A percentile compares a stretch with the other conserved stretches of the same genome.
These are phyloP conservation scores for Lathyrus tuberosus DNA, from an alignment of 306 rosid species.

Conservation along the genomic window DNA sequence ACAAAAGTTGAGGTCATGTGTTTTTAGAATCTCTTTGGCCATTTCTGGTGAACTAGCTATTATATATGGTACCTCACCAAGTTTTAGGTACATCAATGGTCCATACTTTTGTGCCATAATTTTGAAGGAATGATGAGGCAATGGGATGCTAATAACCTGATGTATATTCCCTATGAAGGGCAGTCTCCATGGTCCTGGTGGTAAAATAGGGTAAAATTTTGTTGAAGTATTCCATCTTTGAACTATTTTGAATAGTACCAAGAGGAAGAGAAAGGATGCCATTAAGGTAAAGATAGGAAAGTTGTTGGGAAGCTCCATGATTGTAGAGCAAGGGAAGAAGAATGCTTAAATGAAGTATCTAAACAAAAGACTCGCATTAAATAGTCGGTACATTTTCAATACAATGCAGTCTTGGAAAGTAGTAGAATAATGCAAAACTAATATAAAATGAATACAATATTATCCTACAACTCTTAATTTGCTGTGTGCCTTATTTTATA, in stretches of 20 bases:
- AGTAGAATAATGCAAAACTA: no score
- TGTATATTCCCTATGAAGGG: slow-evolving; percentile 36
- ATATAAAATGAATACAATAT: no score
- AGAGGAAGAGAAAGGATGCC: neutral
- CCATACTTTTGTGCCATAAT: slow-evolving; percentile 27
- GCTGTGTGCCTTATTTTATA: no score
- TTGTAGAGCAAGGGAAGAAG: neutral
- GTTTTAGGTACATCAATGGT: slow-evolving; percentile 34
- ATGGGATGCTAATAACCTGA: neutral
- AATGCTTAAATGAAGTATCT: no score
- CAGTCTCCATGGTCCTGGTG: slow-evolving; percentile 37
- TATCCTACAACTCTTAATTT: no score
- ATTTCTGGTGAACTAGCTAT: slow-evolving; percentile 25
- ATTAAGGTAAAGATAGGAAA: neutral
- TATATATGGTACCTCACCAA: slow-evolving; percentile 31
- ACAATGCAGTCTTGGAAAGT: no score
- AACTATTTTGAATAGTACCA: neutral
- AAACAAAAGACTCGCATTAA: no score
- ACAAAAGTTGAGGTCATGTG: slow-evolving; percentile 31
- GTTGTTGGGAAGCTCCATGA: slow-evolving; percentile 6
- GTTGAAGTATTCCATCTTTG: neutral
- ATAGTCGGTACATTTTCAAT: no score
- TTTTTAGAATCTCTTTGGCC: slow-evolving; percentile 21
- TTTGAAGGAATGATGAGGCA: slow-evolving; percentile 5
- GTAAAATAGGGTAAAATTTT: neutral